Base-by-base conservation (phyloP, 2,329 filamentous ascomycete genomes). In the Botrytis fragariae region DNA sequence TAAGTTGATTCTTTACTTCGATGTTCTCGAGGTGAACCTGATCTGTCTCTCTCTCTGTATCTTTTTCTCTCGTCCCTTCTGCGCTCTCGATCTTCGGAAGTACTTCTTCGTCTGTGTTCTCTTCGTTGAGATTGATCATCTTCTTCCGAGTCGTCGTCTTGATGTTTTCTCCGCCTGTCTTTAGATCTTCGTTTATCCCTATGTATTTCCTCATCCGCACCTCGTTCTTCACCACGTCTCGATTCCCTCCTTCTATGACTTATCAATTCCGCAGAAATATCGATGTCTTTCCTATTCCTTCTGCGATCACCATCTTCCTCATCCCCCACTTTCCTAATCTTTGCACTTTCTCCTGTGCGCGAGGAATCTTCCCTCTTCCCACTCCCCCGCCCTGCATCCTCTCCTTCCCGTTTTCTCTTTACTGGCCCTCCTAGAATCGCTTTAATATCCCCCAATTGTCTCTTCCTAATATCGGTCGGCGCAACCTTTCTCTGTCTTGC, bases 361-460 rank as follows among this genome's bases (percentile, higher is more conserved):
- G 60, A 32, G 12, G 22, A 60, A 25, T 44, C 22, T 18, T 37
- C 39, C 0, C 45, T 64, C 64, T 8, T 35, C 62, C 37, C 72
- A 61, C 22, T 20, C 37, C 12, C 29, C 70, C 75, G 71, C 74
- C 69, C 67, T 73, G 35, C 8, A 39, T 68, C 64, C 16, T 54
- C 74, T 65, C 77, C 64, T 48, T 68, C 74, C 63, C 77, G 71
- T 76, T 76, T 78, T 20, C 80, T 74, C 64, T 79, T 79, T 4
- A 60, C 68, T 7, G 77, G 67, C 32, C 77, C 54, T 9, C 85
- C 84, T 9, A 91, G 79, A 63, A 90, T 89, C 2, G 88, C 87
- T 64, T 87, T 85, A 65, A 91, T 91, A 74, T 88, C 86, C 9
- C 88, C 88, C 76, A 91, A 84, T 79, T 90, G 89, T 16, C 88